Evolutionary conservation across 345 rosid species (phyloP).

Genomic region (Brassica juncea): DNA sequence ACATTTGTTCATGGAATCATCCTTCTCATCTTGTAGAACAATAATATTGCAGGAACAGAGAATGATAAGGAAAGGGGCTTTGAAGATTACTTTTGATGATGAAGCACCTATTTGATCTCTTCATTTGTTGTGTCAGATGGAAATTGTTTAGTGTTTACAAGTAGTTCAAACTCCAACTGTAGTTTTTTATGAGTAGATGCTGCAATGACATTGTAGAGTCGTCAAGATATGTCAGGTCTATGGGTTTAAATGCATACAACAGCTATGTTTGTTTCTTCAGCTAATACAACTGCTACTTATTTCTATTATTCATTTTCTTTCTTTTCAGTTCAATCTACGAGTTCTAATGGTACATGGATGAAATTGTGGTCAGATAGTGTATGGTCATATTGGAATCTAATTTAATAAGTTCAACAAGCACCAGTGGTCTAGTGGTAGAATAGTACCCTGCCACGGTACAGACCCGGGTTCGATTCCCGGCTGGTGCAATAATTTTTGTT

Average conservation of each 20-base stretch:
- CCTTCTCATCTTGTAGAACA: conserved; percentile 37
- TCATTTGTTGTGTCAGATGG: conserved; percentile 36
- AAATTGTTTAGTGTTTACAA: conserved; percentile 21
- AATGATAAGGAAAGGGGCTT: conserved; percentile 71
- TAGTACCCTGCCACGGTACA: conserved; percentile 69
- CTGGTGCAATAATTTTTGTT: conserved; percentile 42
- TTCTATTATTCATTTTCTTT: neutral
- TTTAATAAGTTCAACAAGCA: conserved; percentile 24
- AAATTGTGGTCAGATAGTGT: neutral
- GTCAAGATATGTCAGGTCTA: neutral
- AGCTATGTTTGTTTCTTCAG: conserved; percentile 28
- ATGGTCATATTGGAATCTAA: no score
- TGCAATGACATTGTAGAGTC: no score
- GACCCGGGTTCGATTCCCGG: conserved; percentile 84
- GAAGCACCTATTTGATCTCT: conserved; percentile 19
- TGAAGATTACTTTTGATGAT: conserved; percentile 76
- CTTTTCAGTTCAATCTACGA: neutral
- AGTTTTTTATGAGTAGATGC: no score
- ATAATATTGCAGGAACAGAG: conserved; percentile 59
- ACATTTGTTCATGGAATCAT: conserved; percentile 24
- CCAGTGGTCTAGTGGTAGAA: conserved; percentile 85
- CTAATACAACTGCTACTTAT: conserved; percentile 6
- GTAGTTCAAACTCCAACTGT: conserved; percentile 13
- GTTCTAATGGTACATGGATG: neutral
- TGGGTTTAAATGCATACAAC: conserved; percentile 10